Base-by-base conservation (phyloP, 495 filamentous ascomycete genomes). In the Rhypophila decipiens region DNA sequence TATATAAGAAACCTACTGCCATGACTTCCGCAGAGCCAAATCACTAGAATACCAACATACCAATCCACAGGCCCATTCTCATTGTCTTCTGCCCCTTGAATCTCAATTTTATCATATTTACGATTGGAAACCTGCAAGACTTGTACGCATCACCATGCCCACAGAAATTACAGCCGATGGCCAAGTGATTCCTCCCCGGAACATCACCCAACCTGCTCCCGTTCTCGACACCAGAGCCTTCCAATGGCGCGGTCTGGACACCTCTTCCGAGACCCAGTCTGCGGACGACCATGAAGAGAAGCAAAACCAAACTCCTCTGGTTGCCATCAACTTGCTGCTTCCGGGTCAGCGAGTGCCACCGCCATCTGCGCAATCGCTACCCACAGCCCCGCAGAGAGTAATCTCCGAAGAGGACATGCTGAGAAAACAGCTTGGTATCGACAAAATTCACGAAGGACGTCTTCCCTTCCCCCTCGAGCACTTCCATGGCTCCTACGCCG, bases 181-280 rank as follows among this genome's bases (percentile, higher is more conserved):
- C 17, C 20, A 24, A 12, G n/a, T 47, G n/a, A 31, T 47, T 15
- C 21, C 36, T 20, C 45, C 45, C 22, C 45, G 37, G 33, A 47
- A 47, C 36, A 47, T 47, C 45, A 47, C 12, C 19, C 24, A 40
- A 8, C 45, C 45, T 39, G 36, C 45, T n/a, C 45, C 45, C 17
- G 17, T 24, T 12, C 24, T 47, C 45, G 36, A 47, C 45, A 7
- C 40, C 4, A 21, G 19, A 20, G 36, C 18, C n/a, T 47, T 47
- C 23, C 45, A 35, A 15, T 39, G 20, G 18, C 19, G 20, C 24
- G 24, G 19, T 4, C n/a, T 24, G 35, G 36, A 40, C 4, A n/a
- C n/a, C n/a, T n/a, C n/a, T n/a, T 11, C 11, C 5, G 18, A 18
- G 21, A 35, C 36, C 31, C 31, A 21, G 24, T 27, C 17, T 21